phyloP scores from a whole-genome alignment of 2,329 filamentous ascomycete genomes.

The Fusarium phyllophilum region DNA sequence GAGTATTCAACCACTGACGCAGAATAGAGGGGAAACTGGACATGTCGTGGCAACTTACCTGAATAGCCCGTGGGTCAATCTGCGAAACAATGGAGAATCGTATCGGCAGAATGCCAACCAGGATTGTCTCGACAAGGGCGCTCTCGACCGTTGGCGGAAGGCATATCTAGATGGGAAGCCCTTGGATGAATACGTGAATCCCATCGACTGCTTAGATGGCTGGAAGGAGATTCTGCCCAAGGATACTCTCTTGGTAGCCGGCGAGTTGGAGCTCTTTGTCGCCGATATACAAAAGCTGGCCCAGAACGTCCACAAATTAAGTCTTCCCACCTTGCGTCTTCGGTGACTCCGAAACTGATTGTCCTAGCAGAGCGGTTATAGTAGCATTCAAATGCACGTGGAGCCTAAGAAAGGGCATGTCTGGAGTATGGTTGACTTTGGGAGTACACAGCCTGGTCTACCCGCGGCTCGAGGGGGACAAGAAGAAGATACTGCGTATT shows the following conservation, averaged over 20 bases:
- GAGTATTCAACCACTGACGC: accelerated
- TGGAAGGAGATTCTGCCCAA: not conserved
- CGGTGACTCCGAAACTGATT: not conserved
- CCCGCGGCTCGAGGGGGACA: accelerated
- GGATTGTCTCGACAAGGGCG: not conserved
- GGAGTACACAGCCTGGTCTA: not conserved
- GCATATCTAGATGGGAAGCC: not conserved
- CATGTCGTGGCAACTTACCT: not conserved
- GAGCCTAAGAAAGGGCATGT: not conserved
- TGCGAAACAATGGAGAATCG: not conserved
- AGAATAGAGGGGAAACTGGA: accelerated
- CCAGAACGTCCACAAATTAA: not conserved
- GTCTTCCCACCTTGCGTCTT: not conserved
- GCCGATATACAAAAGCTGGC: not conserved
- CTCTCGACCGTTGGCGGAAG: not conserved
- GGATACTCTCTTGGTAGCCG: not conserved
- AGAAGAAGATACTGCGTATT: not conserved
- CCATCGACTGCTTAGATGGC: not conserved
- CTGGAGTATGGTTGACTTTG: not conserved
- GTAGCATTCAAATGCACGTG: accelerated
- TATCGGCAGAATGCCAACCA: not conserved
- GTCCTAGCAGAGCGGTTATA: not conserved
- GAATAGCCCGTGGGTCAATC: not conserved
- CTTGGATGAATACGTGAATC: not conserved
- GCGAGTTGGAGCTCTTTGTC: not conserved